phyloP scores from a whole-genome alignment of 2,329 filamentous ascomycete genomes.

The Cladophialophora immunda region DNA sequence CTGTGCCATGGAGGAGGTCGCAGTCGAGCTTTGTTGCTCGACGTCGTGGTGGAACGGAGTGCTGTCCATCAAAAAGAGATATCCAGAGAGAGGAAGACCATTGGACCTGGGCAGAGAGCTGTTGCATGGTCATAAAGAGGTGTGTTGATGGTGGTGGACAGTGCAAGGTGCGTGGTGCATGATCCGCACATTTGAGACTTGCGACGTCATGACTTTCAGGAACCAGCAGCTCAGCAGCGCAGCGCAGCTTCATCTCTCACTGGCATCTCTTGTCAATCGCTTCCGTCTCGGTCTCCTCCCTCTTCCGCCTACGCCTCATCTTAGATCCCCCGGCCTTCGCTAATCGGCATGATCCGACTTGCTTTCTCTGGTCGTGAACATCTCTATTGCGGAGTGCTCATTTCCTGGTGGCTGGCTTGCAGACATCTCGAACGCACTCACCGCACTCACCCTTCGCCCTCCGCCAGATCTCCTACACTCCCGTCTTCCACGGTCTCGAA shows the following conservation, averaged over 20 bases:
- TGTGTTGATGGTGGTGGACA: not conserved
- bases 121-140: not conserved
- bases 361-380: not conserved
- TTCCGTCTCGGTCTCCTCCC: not conserved
- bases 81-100: not conserved
- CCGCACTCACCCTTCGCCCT: no score
- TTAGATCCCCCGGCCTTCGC: conserved; percentile 4
- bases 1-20: conserved; percentile 28
- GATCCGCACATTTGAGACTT: conserved; percentile 5
- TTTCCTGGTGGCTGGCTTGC: no score
- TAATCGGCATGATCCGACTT: not conserved
- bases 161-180: not conserved
- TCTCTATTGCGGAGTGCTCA: no score
- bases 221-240: not conserved
- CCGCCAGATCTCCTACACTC: not conserved
- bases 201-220: conserved; percentile 18
- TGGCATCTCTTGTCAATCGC: not conserved
- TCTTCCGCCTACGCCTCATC: conserved; percentile 1
- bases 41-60: conserved; percentile 26
- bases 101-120: not conserved
- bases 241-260: not conserved
- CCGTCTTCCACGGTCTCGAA: not conserved
- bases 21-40: conserved; percentile 19
- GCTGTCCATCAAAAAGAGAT: conserved; percentile 63
- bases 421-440: no score